Conservation (phyloP, 164 flowering plant species). For the Kingdonia uniflora region DNA sequence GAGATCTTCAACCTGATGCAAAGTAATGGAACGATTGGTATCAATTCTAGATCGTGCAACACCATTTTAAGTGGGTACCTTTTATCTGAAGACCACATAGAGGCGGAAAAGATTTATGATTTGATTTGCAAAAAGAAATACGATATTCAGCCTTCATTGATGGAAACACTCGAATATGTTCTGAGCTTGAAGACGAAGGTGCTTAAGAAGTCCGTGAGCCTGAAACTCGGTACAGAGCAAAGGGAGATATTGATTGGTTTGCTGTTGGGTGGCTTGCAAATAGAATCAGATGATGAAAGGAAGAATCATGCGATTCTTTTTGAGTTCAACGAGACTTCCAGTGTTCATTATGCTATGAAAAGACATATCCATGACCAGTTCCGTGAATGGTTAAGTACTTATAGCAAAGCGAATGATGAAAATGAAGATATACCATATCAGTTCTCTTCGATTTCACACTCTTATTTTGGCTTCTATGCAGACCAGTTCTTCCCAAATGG, state of each 20-base stretch:
- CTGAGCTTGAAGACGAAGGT: slow-evolving; percentile 46
- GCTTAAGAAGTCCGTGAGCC: slow-evolving; percentile 34
- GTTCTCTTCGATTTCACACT: slow-evolving; percentile 46
- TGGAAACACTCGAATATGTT: slow-evolving; percentile 58
- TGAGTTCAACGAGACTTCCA: slow-evolving; percentile 43
- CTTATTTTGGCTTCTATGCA: slow-evolving; percentile 71
- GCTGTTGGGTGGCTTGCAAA: slow-evolving; percentile 66
- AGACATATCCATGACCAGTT: slow-evolving; percentile 47
- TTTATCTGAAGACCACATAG: slow-evolving; percentile 31
- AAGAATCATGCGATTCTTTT: slow-evolving; percentile 46
- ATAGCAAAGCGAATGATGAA: slow-evolving; percentile 19
- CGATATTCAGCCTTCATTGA: slow-evolving; percentile 43
- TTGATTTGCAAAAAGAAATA: slow-evolving; percentile 75
- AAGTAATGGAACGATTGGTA: slow-evolving; percentile 42
- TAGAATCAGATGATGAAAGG: slow-evolving; percentile 50
- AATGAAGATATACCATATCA: slow-evolving; percentile 39
- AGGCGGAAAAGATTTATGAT: slow-evolving; percentile 64
- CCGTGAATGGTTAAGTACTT: slow-evolving; percentile 66
- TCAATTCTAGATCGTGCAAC: slow-evolving; percentile 59
- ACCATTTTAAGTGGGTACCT: slow-evolving; percentile 56
- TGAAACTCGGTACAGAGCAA: slow-evolving; percentile 72
- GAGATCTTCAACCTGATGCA: slow-evolving; percentile 61
- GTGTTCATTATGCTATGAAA: slow-evolving; percentile 39
- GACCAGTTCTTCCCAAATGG: slow-evolving; percentile 74
- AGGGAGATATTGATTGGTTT: slow-evolving; percentile 79